Base-by-base conservation (phyloP, 352 stramenopile genomes). In the Phytophthora colocasiae region DNA sequence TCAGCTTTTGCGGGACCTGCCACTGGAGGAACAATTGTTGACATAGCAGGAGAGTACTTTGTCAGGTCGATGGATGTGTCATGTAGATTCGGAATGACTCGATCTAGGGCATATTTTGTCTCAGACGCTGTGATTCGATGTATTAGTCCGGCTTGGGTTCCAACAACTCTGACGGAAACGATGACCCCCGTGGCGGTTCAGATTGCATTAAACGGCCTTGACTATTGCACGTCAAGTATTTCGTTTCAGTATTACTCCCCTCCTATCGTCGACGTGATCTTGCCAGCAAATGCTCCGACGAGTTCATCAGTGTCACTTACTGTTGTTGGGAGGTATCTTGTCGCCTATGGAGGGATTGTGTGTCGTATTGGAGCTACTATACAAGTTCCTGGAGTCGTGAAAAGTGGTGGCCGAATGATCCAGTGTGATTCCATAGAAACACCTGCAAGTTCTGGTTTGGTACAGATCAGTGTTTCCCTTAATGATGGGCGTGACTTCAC, bases 401-500 rank as follows among this genome's bases (percentile, higher is more conserved):
- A 43, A 12, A 61, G 55, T 39, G 58, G 58, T 17, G 71, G 71
- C 15, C 54, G 63, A 52, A 27, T 40, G 4, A 17, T 77, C 56
- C 19, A 58, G 6, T 80, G 71, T 38, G 46, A 17, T 15, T 24
- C 39, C 3, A 15, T 51, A 12, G 32, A 31, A 3, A 39, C 48
- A 6, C 19, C 39, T 1, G 44, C 62, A 7, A n/a, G 1, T 1
- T 15, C 50, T 6, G 49, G 66, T 2, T 36, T 66, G 6, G 17
- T 70, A 6, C 54, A 63, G n/a, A 48, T 82, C 6, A 52, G 58
- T 34, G 29, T 82, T 38, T 82, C 77, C 29, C 43, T 85, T 14
- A 85, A 85, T 62, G 58, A 63, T 1, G 71, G 76, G 4, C 47
- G 66, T 32, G 73, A 85, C 45, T 85, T 75, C 36, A 64, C 74